Evolutionary conservation across 148 eudicot species (phyloP).

Genomic region (Pouteria glomerata): DNA sequence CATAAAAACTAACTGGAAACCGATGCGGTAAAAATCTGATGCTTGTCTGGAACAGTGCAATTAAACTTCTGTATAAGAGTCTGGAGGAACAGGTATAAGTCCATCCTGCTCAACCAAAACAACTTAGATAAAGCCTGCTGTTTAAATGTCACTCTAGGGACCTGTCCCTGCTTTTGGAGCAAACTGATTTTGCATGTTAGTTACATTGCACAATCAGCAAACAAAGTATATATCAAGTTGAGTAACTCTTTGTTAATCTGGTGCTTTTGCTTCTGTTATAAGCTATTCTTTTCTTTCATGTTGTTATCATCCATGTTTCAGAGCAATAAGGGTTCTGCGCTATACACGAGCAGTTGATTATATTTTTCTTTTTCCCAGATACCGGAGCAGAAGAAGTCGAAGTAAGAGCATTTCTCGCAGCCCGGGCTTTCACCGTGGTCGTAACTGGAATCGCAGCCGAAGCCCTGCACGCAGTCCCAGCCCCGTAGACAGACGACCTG

Average conservation of each 20-base stretch:
- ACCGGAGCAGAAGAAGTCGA: conserved; percentile 59
- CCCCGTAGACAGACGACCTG: conserved; percentile 53
- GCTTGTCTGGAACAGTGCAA: no score
- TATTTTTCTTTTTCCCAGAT: conserved; percentile 11
- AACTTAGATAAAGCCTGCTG: background rate
- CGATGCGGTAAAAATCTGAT: background rate
- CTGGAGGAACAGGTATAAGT: background rate
- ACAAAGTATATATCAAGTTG: no score
- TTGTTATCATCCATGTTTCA: background rate
- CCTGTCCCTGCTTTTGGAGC: background rate
- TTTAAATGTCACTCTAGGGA: background rate
- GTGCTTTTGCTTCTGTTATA: background rate
- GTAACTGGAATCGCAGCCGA: conserved; percentile 45
- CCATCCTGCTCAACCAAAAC: background rate
- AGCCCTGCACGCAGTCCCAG: conserved; percentile 66
- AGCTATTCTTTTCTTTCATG: background rate
- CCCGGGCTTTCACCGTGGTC: conserved; percentile 40
- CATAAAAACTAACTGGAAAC: background rate
- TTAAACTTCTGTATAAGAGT: no score
- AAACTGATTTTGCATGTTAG: no score
- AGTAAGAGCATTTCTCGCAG: conserved; percentile 61
- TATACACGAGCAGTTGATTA: background rate
- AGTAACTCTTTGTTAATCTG: no score
- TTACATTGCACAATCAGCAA: no score
- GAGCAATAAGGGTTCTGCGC: background rate